Conservation (phyloP, 208 protist species). For the Porcisia deanei region DNA sequence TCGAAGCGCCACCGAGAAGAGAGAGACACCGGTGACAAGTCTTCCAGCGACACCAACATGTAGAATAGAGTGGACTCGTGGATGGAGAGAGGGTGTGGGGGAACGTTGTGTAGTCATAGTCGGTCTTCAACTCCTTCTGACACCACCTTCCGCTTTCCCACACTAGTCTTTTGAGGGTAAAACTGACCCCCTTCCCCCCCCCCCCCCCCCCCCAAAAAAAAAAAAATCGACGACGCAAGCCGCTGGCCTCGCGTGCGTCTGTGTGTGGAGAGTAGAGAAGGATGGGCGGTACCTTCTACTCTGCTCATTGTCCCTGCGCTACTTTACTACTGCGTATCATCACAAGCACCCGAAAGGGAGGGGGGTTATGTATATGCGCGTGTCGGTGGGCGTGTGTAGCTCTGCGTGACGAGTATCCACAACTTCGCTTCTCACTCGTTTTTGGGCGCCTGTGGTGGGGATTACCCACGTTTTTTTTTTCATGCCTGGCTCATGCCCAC, state of each 20-base stretch:
- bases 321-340: not conserved
- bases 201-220: no score
- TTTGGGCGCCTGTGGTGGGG: no score
- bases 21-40: constrained; percentile 1
- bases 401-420: no score
- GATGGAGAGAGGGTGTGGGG: not conserved
- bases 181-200: no score
- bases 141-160: no score
- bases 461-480: no score
- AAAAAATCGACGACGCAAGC: not conserved
- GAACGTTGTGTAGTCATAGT: not conserved
- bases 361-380: not conserved
- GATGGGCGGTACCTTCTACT: not conserved
- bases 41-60: constrained; percentile 24
- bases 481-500: no score
- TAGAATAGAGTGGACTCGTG: not conserved
- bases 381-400: not conserved
- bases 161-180: no score
- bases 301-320: not conserved
- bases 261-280: not conserved
- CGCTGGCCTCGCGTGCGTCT: not conserved
- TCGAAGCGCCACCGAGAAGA: constrained; percentile 29
- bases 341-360: not conserved
- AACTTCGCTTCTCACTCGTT: no score
- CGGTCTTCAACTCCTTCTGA: not conserved